A percentile compares a stretch with the other conserved stretches of the same genome.
Evolutionary conservation across 1,139 yeast species (phyloP).

Genomic region (Suhomyces kunorum): DNA sequence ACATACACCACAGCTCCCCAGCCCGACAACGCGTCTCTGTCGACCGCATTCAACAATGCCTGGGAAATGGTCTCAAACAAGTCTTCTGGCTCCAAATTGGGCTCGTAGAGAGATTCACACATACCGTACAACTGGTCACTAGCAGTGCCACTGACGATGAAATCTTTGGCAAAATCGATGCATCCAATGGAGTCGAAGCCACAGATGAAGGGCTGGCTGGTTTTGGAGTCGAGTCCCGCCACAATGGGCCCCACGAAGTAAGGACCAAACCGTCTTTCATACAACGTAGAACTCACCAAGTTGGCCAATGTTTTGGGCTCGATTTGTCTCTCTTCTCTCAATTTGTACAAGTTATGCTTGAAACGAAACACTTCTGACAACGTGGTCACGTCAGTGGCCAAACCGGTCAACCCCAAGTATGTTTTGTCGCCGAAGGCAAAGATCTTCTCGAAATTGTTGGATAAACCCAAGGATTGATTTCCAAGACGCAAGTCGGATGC

Average conservation of each 20-base stretch:
- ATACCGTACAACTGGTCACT: slow-evolving; percentile 94
- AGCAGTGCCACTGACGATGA: slow-evolving; percentile 97
- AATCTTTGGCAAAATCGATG: slow-evolving; percentile 92
- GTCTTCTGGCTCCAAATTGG: slow-evolving; percentile 90
- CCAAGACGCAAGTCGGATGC: slow-evolving; percentile 96
- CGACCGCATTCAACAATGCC: slow-evolving; percentile 90
- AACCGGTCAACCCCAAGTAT: slow-evolving; percentile 88
- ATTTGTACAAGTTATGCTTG: slow-evolving; percentile 84
- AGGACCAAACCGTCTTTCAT: slow-evolving; percentile 93
- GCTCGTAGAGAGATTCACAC: slow-evolving; percentile 98
- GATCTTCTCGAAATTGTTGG: slow-evolving; percentile 90
- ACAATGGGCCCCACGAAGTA: slow-evolving; percentile 96
- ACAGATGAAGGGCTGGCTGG: slow-evolving; percentile 85
- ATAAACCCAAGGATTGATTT: slow-evolving; percentile 86
- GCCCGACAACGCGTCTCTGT: slow-evolving; percentile 96
- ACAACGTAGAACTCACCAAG: slow-evolving; percentile 84
- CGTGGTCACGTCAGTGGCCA: slow-evolving; percentile 92
- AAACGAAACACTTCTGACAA: slow-evolving; percentile 78
- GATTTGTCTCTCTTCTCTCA: slow-evolving; percentile 86
- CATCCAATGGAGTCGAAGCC: slow-evolving; percentile 97
- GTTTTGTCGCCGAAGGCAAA: slow-evolving; percentile 80
- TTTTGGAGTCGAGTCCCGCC: slow-evolving; percentile 85
- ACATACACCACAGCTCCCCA: slow-evolving; percentile 98
- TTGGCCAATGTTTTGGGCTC: slow-evolving; percentile 95
- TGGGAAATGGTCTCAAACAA: slow-evolving; percentile 95